Evolutionary conservation across 2,329 filamentous ascomycete genomes (phyloP).

Genomic region (Penicillium sp.): DNA sequence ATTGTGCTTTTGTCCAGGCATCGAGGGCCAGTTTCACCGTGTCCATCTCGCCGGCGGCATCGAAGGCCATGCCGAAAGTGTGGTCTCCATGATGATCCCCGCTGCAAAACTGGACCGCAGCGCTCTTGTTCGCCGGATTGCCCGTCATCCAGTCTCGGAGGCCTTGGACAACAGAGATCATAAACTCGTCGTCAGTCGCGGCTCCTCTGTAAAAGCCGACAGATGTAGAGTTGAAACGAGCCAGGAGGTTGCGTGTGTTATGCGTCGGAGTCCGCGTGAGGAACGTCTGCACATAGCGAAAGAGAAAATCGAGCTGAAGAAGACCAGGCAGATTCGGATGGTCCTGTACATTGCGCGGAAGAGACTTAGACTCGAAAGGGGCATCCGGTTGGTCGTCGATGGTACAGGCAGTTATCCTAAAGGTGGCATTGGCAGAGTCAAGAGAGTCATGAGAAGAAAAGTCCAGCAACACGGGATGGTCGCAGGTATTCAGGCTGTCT

Average conservation of each 20-base stretch:
- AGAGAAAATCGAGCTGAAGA: not conserved
- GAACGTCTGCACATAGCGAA: not conserved
- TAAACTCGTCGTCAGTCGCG: not conserved
- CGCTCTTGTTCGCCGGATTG: not conserved
- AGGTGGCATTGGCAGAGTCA: not conserved
- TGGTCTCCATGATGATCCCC: not conserved
- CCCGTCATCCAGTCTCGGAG: not conserved
- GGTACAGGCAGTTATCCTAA: conserved; percentile 8
- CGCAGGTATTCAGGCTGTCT: conserved; percentile 4
- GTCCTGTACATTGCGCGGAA: not conserved
- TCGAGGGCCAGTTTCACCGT: not conserved
- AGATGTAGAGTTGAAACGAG: not conserved
- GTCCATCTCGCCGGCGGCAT: not conserved
- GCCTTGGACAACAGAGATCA: not conserved
- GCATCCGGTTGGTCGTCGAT: not conserved
- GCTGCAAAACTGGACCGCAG: conserved; percentile 3
- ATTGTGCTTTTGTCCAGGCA: conserved; percentile 3
- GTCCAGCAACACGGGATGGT: conserved; percentile 13
- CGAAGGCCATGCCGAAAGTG: conserved; percentile 9
- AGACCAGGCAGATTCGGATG: not conserved
- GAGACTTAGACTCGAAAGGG: not conserved
- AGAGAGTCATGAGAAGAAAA: not conserved
- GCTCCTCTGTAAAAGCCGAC: conserved; percentile 13
- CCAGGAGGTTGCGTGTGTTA: conserved; percentile 1
- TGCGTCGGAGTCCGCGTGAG: not conserved